Percentiles rank a stretch among this genome's conserved stretches.
phyloP scores from a whole-genome alignment of 306 rosid species.

The Lotus japonicus region DNA sequence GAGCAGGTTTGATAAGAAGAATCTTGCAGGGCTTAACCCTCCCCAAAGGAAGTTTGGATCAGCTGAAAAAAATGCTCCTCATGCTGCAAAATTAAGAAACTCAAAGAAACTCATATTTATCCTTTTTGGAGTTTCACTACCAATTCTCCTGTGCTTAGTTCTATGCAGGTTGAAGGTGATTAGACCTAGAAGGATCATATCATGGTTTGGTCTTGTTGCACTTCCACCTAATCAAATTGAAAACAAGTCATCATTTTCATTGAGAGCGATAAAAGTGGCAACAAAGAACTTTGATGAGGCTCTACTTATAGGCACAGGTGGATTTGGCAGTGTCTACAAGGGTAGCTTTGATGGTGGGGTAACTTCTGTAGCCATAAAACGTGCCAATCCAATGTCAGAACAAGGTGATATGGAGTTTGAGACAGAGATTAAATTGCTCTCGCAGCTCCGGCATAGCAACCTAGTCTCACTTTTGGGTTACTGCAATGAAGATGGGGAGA shows the following conservation, averaged over 20 bases:
- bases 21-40: constrained; percentile 18
- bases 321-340: constrained; percentile 34
- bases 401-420: constrained; percentile 36
- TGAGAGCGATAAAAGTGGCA: constrained; percentile 23
- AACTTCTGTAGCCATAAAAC: constrained; percentile 31
- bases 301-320: constrained; percentile 23
- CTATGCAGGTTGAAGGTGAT: not conserved
- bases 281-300: constrained; percentile 26
- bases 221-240: not conserved
- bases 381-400: constrained; percentile 24
- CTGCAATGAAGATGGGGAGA: constrained; percentile 44
- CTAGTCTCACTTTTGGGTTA: constrained; percentile 30
- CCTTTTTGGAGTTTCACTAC: not conserved
- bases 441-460: constrained; percentile 23
- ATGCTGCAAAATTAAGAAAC: not conserved
- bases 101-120: not conserved
- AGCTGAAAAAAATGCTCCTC: not conserved
- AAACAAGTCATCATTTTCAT: constrained; percentile 3
- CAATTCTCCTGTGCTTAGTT: constrained; percentile 10
- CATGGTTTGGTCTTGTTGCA: not conserved
- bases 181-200: not conserved
- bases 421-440: constrained; percentile 31
- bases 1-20: not conserved
- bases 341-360: constrained; percentile 17
- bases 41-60: not conserved